Base-by-base conservation (phyloP, 805 yeast species). In the Grigorovia humatica region DNA sequence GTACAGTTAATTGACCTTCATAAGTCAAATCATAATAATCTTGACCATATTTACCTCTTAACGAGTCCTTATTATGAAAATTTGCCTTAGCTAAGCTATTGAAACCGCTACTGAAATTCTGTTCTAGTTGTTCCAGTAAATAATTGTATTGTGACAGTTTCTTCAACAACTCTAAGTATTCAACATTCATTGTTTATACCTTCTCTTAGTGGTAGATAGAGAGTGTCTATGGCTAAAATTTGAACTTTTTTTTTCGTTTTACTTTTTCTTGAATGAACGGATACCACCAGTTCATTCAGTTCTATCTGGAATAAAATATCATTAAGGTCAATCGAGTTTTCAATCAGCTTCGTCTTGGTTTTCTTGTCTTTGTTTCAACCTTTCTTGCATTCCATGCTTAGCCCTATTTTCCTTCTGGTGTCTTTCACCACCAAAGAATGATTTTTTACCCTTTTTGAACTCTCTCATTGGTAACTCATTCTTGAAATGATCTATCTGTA, bases 391-490 rank as follows among this genome's bases (percentile, higher is more conserved):
- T 50, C 77, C 69, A 69, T 78, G 66, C 55, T 77, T 78, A 9
- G 95, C 91, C 17, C 74, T 70, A 57, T 76, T 76, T 62, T 82
- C 84, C 60, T 77, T 80, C 54, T 83, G 78, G 61, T 81, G 84
- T 66, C 96, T 79, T 70, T 89, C 96, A 62, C 96, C 96, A 27
- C 96, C 96, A 70, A 81, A 73, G 60, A 73, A 74, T 59, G 77
- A 75, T 75, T 88, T 88, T 73, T 77, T 82, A n/a, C 90, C 88
- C 55, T 72, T 68, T 58, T 77, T 78, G 56, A 79, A 74, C 61
- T 81, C 85, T 61, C 52, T 85, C 70, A 50, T 74, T 75, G 50
- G 74, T 75, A 50, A 82, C 80, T 54, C 78, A 32, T 32, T 75
- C 59, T 79, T 76, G 61, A 75, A 83, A 59, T 77, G 79, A 61